A percentile compares a stretch with the other conserved stretches of the same genome.
Conservation (phyloP, 208 protist genomes). For the Trypanosoma melophagium region DNA sequence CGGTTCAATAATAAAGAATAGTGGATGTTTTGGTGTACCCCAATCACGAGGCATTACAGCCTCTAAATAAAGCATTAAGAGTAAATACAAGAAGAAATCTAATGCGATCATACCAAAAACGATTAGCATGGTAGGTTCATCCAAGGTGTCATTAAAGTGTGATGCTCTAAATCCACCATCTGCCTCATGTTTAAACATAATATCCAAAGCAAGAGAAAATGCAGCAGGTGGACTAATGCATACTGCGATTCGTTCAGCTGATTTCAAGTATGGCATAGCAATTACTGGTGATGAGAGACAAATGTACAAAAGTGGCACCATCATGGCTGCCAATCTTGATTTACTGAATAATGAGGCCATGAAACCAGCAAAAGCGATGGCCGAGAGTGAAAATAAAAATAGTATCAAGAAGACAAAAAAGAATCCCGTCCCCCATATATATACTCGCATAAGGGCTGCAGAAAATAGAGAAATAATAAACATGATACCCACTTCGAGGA, state of each 20-base stretch:
- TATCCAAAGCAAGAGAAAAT: slow-evolving; percentile 31
- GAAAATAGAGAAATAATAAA: slow-evolving; percentile 22
- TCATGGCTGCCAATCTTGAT: slow-evolving; percentile 35
- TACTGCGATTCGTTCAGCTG: not conserved
- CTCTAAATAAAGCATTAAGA: slow-evolving; percentile 61
- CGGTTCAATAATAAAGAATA: slow-evolving; percentile 63
- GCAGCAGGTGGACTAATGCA: slow-evolving; percentile 43
- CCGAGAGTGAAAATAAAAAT: slow-evolving; percentile 38
- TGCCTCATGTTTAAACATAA: slow-evolving; percentile 41
- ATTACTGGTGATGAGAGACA: slow-evolving; percentile 38
- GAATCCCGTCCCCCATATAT: slow-evolving; percentile 20
- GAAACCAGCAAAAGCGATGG: slow-evolving; percentile 37
- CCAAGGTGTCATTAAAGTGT: slow-evolving; percentile 28
- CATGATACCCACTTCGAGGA: slow-evolving; percentile 10
- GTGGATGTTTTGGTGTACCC: slow-evolving; percentile 61
- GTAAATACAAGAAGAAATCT: slow-evolving; percentile 49
- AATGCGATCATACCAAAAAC: slow-evolving; percentile 35
- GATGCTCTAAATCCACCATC: slow-evolving; percentile 35
- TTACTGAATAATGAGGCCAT: slow-evolving; percentile 48
- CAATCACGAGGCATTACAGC: slow-evolving; percentile 56
- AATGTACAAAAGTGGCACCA: slow-evolving; percentile 52
- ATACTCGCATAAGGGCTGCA: slow-evolving; percentile 19
- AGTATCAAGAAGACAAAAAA: slow-evolving; percentile 32
- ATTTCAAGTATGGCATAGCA: slow-evolving; percentile 24
- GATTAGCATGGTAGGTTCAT: slow-evolving; percentile 30